These are phyloP conservation scores for Fusarium duplospermum DNA, from an alignment of 2,329 filamentous ascomycete genomes.

Conservation along the genomic window DNA sequence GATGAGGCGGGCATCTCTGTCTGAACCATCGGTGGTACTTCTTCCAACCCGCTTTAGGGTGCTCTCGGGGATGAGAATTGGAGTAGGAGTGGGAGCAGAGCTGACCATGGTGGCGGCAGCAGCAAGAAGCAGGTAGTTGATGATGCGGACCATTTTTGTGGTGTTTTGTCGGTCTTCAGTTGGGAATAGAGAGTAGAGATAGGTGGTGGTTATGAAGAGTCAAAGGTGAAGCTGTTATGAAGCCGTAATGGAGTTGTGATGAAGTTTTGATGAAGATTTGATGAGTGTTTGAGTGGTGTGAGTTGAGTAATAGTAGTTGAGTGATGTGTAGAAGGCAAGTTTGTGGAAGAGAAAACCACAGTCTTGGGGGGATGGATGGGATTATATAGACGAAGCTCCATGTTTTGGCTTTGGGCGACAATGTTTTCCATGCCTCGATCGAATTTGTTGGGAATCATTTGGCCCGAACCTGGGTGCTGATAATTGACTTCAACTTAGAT, in stretches of 20 bases:
- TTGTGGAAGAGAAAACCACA: background rate
- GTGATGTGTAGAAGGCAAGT: background rate
- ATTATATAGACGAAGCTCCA: background rate
- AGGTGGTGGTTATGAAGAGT: background rate
- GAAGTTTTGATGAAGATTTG: background rate
- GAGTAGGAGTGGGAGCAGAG: background rate
- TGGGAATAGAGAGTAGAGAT: background rate
- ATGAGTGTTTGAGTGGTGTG: background rate
- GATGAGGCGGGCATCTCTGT: background rate
- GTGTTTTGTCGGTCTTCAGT: background rate
- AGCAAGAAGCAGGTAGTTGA: background rate
- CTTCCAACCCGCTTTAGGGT: background rate
- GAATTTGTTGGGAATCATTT: background rate
- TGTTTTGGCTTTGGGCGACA: background rate
- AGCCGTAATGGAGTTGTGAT: background rate
- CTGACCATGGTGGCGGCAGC: background rate
- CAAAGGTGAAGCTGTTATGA: background rate
- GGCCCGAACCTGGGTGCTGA: background rate
- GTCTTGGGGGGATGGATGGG: background rate
- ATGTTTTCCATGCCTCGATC: background rate
- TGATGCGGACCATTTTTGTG: background rate
- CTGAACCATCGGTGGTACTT: background rate
- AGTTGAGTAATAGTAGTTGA: background rate
- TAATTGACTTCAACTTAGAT: background rate
- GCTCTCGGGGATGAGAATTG: background rate